phyloP scores from a whole-genome alignment of 140 eudicot genomes.

The Cichorium intybus region DNA sequence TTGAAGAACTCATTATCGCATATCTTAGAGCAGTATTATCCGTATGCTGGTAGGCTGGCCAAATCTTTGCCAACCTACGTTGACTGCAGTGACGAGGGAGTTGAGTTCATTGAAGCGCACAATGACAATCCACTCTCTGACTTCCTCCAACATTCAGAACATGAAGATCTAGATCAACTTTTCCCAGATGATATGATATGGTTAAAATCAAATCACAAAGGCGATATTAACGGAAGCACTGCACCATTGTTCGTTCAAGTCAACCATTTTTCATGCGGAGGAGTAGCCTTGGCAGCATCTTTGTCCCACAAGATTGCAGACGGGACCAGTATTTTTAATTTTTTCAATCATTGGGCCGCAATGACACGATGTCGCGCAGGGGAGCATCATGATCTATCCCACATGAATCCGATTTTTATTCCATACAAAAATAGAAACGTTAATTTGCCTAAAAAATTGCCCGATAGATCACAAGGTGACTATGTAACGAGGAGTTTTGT shows the following conservation, averaged over 20 bases:
- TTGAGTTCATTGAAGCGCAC: too few species aligned
- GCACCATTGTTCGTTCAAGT: neutral
- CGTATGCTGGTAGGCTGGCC: too few species aligned
- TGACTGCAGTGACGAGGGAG: too few species aligned
- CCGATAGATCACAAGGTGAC: neutral
- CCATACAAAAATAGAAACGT: neutral
- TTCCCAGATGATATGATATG: neutral
- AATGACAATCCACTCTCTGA: neutral
- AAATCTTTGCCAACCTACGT: too few species aligned
- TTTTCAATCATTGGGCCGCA: neutral
- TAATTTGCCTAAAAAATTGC: neutral
- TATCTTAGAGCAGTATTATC: neutral
- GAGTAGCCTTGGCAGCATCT: neutral
- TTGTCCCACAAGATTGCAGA: too few species aligned
- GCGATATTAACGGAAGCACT: neutral
- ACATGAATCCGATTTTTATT: neutral
- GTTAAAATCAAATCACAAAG: neutral
- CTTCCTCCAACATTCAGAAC: neutral
- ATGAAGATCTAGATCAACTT: conserved; percentile 6
- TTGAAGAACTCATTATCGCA: conserved; percentile 13
- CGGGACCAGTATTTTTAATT: neutral
- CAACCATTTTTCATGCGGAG: neutral
- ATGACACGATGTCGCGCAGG: neutral
- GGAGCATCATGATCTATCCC: neutral
- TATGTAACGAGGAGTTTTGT: conserved; percentile 13